phyloP scores from a whole-genome alignment of 208 protist genomes.

The Trypanosoma avium region DNA sequence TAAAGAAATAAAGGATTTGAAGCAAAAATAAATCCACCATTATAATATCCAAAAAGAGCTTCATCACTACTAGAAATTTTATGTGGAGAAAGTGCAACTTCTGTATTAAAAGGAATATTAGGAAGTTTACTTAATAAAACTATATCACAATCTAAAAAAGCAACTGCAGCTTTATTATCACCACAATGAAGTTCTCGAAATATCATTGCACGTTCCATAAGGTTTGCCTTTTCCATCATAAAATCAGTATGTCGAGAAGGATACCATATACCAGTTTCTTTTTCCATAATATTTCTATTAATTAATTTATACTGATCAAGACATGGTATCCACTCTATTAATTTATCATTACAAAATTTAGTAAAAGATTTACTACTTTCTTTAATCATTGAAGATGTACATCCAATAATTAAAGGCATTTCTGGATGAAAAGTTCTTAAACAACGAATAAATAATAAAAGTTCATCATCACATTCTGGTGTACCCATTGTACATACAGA shows the following conservation, averaged over 20 bases:
- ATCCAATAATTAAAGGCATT: conserved; percentile 60
- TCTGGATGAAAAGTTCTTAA: conserved; percentile 59
- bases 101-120: conserved; percentile 24
- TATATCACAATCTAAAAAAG: conserved; percentile 83
- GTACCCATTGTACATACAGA: conserved; percentile 83
- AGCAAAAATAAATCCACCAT: conserved; percentile 68
- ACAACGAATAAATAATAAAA: conserved; percentile 61
- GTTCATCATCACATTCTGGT: conserved; percentile 73
- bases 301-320: conserved; percentile 66
- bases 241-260: conserved; percentile 72
- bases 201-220: conserved; percentile 68
- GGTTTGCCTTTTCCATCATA: conserved; percentile 88
- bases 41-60: conserved; percentile 67
- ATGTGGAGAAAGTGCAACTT: conserved; percentile 69
- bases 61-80: conserved; percentile 48
- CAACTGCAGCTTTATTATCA: conserved; percentile 19
- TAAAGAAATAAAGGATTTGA: conserved; percentile 38
- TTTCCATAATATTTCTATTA: conserved; percentile 67
- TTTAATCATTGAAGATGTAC: conserved; percentile 38
- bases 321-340: conserved; percentile 62
- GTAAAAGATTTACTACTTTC: conserved; percentile 16
- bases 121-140: conserved; percentile 53
- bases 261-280: conserved; percentile 63
- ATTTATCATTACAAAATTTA: conserved; percentile 25
- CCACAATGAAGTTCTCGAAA: conserved; percentile 3